Evolutionary conservation across 768 basidiomycete genomes (phyloP).

Genomic region (Lyophyllum semitale): DNA sequence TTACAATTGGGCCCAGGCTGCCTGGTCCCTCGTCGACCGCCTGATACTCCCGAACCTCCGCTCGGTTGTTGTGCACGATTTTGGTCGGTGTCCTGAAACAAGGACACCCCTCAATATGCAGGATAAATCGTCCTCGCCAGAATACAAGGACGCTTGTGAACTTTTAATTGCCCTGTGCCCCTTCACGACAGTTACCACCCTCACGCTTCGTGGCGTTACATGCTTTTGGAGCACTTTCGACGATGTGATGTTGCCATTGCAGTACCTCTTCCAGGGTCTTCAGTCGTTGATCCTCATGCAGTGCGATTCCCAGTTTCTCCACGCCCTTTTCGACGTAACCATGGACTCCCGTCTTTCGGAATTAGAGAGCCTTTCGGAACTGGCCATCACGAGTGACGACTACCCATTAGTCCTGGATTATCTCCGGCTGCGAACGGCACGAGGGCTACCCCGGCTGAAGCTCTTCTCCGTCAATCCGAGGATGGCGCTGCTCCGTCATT

Average conservation of each 20-base stretch:
- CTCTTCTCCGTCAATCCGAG: conserved; percentile 14
- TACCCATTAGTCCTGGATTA: conserved; percentile 13
- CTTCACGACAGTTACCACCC: conserved; percentile 6
- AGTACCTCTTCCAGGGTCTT: conserved; percentile 13
- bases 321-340: conserved; percentile 12
- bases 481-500: conserved; percentile 16
- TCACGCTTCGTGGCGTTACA: conserved; percentile 18
- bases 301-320: conserved; percentile 15
- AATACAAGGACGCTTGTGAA: conserved; percentile 10
- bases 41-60: conserved; percentile 15
- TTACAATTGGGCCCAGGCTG: conserved; percentile 11
- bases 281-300: conserved; percentile 10
- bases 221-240: conserved; percentile 15
- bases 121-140: background rate
- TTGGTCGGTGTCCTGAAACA: conserved; percentile 13
- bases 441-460: conserved; percentile 12
- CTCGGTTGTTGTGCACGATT: conserved; percentile 13
- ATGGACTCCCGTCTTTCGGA: background rate
- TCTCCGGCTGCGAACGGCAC: conserved; percentile 10
- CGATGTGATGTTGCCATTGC: conserved; percentile 7
- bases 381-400: conserved; percentile 16
- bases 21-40: conserved; percentile 4
- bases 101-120: conserved; percentile 2
- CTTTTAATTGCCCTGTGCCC: conserved; percentile 9
- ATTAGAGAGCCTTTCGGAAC: conserved; percentile 11